A percentile compares a stretch with the other conserved stretches of the same genome.
phyloP scores from a whole-genome alignment of 1,284 basidiomycete genomes.

The Agaricales sp. region DNA sequence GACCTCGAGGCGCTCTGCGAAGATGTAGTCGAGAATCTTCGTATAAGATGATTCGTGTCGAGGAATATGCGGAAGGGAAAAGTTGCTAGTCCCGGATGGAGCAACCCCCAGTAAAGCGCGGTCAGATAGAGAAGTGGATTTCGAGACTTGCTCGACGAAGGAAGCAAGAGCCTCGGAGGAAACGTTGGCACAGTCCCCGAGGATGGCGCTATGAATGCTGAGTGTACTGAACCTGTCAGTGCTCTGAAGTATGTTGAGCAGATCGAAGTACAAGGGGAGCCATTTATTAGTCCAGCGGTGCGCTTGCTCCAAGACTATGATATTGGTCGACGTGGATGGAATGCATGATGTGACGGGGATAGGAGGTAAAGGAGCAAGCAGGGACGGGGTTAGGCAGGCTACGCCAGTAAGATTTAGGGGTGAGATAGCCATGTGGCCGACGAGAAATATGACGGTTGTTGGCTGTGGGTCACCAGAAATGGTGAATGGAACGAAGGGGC shows the following conservation, averaged over 20 bases:
- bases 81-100: conserved; percentile 12
- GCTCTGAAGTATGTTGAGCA: conserved; percentile 66
- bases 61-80: conserved; percentile 51
- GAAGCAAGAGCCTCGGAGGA: conserved; percentile 34
- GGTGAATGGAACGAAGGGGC: conserved; percentile 45
- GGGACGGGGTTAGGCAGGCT: conserved; percentile 57
- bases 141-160: conserved; percentile 32
- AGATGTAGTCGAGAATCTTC: conserved; percentile 78
- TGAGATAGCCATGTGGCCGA: conserved; percentile 39
- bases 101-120: conserved; percentile 33
- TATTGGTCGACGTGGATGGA: conserved; percentile 52
- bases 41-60: conserved; percentile 91
- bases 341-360: conserved; percentile 57
- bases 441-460: conserved; percentile 59
- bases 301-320: conserved; percentile 83
- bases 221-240: conserved; percentile 39
- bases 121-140: conserved; percentile 26
- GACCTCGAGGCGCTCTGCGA: conserved; percentile 76
- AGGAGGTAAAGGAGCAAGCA: conserved; percentile 69
- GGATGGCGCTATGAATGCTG: conserved; percentile 46
- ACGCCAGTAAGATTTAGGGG: conserved; percentile 31
- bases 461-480: conserved; percentile 39
- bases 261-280: conserved; percentile 81
- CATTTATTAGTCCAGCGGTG: conserved; percentile 74
- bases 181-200: conserved; percentile 40